Evolutionary conservation across 352 stramenopile genomes (phyloP).

Genomic region (Globisporangium paroecandrum): DNA sequence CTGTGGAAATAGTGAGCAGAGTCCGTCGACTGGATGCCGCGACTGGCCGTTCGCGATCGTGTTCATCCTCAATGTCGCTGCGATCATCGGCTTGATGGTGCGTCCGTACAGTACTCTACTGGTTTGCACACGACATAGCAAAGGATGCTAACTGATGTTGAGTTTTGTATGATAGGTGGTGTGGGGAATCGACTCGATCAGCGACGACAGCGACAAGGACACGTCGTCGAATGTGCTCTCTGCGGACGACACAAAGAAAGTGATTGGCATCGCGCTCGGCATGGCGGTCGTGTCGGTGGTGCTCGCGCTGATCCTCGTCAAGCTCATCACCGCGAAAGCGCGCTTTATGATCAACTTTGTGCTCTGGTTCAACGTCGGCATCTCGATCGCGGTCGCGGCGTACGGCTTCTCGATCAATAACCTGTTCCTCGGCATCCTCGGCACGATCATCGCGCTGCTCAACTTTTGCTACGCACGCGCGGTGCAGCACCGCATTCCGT

Average conservation of each 20-base stretch:
- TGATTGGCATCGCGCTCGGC: constrained; percentile 47
- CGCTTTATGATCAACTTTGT: constrained; percentile 83
- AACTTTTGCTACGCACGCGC: constrained; percentile 85
- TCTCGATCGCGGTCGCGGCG: constrained; percentile 58
- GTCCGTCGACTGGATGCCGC: constrained; percentile 40
- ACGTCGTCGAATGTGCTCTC: constrained; percentile 48
- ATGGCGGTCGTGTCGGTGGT: constrained; percentile 62
- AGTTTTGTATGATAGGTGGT: constrained; percentile 24
- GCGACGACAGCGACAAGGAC: constrained; percentile 25
- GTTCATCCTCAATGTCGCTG: constrained; percentile 73
- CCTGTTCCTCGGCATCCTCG: constrained; percentile 68
- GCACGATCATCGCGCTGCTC: constrained; percentile 56
- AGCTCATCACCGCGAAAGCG: constrained; percentile 77
- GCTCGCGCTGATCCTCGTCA: constrained; percentile 62
- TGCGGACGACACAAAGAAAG: constrained; percentile 52
- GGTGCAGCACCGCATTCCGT: constrained; percentile 90
- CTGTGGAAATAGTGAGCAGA: constrained; percentile 27
- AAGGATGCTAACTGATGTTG: not conserved
- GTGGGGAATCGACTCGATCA: constrained; percentile 69
- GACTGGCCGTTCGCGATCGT: constrained; percentile 79
- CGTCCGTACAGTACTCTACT: not conserved
- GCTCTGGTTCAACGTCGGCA: constrained; percentile 83
- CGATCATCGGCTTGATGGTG: constrained; percentile 64
- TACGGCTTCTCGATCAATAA: constrained; percentile 71
- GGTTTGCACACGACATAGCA: too few species aligned